Evolutionary conservation across 371 early-diverging fungal species (phyloP).

Genomic region (Mortierella sp.): DNA sequence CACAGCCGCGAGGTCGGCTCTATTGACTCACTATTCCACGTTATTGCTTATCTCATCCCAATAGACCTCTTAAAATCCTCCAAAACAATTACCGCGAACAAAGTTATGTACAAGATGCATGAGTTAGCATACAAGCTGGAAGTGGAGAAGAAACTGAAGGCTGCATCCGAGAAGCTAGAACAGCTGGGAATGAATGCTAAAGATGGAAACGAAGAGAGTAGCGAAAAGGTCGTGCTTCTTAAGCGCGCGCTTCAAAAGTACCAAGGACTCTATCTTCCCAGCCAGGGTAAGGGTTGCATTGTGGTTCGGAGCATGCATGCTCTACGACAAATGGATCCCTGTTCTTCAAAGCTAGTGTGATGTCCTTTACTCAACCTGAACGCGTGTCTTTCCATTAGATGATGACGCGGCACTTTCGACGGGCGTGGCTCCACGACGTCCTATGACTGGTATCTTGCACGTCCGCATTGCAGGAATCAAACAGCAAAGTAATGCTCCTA

Average conservation of each 20-base stretch:
- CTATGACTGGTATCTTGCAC: slow-evolving; percentile 76
- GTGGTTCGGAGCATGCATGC: too few relatives aligned
- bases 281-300: slow-evolving; percentile 23
- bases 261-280: slow-evolving; percentile 75
- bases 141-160: slow-evolving; percentile 85
- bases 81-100: slow-evolving; percentile 81
- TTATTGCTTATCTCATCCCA: background rate
- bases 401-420: slow-evolving; percentile 19
- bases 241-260: slow-evolving; percentile 84
- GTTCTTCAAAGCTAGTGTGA: background rate
- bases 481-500: slow-evolving; percentile 73
- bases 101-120: slow-evolving; percentile 84
- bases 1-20: background rate
- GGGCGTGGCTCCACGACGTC: slow-evolving; percentile 68
- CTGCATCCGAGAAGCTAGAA: slow-evolving; percentile 67
- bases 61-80: slow-evolving; percentile 74
- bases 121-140: slow-evolving; percentile 87
- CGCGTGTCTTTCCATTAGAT: slow-evolving; percentile 8
- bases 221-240: slow-evolving; percentile 79
- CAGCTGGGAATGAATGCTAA: slow-evolving; percentile 58
- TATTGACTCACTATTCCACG: background rate
- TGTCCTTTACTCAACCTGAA: background rate
- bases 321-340: background rate
- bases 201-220: slow-evolving; percentile 68
- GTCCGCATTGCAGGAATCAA: slow-evolving; percentile 70